A percentile compares a stretch with the other conserved stretches of the same genome.
Conservation (phyloP, 1,284 basidiomycete genomes). For the Volvariella volvacea region DNA sequence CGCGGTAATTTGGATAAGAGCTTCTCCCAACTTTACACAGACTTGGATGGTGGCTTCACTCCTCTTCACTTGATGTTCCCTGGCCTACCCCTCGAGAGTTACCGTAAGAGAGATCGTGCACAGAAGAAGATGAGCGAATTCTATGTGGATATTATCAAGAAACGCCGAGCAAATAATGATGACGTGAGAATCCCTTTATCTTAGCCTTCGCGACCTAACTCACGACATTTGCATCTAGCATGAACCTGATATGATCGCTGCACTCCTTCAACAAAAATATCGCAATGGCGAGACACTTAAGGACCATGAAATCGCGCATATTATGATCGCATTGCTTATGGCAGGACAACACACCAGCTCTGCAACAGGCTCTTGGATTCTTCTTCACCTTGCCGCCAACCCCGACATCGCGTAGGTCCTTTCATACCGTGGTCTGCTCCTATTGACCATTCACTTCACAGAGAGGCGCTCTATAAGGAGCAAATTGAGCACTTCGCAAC, state of each 20-base stretch:
- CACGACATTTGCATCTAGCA: slow-evolving; percentile 21
- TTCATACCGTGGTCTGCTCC: not conserved
- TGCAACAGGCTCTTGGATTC: slow-evolving; percentile 87
- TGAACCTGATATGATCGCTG: slow-evolving; percentile 91
- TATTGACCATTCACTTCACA: slow-evolving; percentile 18
- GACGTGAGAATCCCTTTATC: slow-evolving; percentile 19
- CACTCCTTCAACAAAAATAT: slow-evolving; percentile 83
- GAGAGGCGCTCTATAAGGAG: slow-evolving; percentile 81
- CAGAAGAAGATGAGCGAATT: slow-evolving; percentile 94
- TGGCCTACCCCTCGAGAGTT: slow-evolving; percentile 86
- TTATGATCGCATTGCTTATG: slow-evolving; percentile 95
- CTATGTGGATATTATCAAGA: slow-evolving; percentile 84
- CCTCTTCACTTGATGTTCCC: slow-evolving; percentile 95
- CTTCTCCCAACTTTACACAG: slow-evolving; percentile 84
- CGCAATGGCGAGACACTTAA: slow-evolving; percentile 75
- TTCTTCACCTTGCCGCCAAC: slow-evolving; percentile 84
- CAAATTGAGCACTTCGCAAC: slow-evolving; percentile 82
- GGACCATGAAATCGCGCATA: slow-evolving; percentile 94
- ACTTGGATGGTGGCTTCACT: slow-evolving; percentile 90
- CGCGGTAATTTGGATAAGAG: slow-evolving; percentile 73
- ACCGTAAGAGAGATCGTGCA: slow-evolving; percentile 77
- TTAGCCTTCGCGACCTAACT: not conserved
- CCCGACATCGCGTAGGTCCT: slow-evolving; percentile 67
- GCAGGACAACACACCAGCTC: slow-evolving; percentile 98
- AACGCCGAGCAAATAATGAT: slow-evolving; percentile 56